These are phyloP conservation scores for Penicillium desertorum DNA, from an alignment of 495 filamentous ascomycete genomes.

Conservation along the genomic window DNA sequence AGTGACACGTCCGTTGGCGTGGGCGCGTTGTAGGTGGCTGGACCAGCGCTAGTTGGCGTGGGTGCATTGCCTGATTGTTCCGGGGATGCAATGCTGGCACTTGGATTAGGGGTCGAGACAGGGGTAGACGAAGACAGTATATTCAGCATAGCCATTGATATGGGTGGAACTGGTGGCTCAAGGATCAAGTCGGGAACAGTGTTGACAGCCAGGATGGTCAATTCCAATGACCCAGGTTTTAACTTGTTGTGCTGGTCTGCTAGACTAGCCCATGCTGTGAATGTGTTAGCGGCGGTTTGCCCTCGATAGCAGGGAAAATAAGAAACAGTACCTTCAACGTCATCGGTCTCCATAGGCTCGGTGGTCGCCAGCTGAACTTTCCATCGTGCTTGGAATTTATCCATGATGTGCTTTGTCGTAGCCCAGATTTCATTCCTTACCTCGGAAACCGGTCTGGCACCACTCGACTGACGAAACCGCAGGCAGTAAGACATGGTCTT, in stretches of 20 bases:
- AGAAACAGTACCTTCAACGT: conserved; percentile 56
- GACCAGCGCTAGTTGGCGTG: conserved; percentile 24
- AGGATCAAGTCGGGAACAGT: conserved; percentile 65
- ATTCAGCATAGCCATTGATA: conserved; percentile 37
- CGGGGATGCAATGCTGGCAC: conserved; percentile 43
- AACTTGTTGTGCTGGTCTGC: conserved; percentile 47
- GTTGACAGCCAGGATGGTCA: conserved; percentile 66
- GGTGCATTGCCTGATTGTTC: conserved; percentile 41
- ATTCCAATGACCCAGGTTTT: conserved; percentile 45
- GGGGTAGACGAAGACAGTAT: conserved; percentile 38
- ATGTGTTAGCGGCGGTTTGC: conserved; percentile 6
- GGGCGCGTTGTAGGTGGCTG: conserved; percentile 45
- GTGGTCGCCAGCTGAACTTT: conserved; percentile 74
- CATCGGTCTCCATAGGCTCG: conserved; percentile 69
- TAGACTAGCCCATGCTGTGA: conserved; percentile 47
- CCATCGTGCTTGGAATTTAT: conserved; percentile 71
- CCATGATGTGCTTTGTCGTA: conserved; percentile 74
- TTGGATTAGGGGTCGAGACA: conserved; percentile 50
- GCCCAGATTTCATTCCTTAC: conserved; percentile 81
- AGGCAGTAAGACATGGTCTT: conserved; percentile 78
- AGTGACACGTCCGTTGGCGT: conserved; percentile 54
- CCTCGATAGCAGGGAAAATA: not conserved
- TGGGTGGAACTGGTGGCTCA: conserved; percentile 31
- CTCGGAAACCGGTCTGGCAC: conserved; percentile 57
- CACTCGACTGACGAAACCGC: conserved; percentile 58